phyloP scores from a whole-genome alignment of 2,329 filamentous ascomycete species.

The Aspergillus versicolor region DNA sequence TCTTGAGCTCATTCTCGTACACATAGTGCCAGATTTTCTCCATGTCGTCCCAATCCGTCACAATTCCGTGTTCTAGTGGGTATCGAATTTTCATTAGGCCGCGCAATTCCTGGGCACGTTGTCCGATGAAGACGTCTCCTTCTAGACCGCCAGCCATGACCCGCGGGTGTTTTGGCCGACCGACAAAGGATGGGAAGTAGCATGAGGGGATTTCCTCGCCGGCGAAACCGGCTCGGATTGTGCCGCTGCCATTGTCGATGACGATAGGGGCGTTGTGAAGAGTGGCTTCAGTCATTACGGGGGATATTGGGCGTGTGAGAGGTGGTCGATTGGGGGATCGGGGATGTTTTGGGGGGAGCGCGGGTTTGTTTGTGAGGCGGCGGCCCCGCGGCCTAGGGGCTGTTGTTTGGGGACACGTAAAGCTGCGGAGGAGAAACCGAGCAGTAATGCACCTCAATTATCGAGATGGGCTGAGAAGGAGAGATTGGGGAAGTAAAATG shows the following conservation, averaged over 20 bases:
- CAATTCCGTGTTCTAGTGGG: conserved; percentile 94
- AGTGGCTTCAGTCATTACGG: conserved; percentile 60
- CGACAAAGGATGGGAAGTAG: conserved; percentile 96
- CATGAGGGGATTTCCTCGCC: conserved; percentile 95
- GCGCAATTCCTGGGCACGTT: conserved; percentile 84
- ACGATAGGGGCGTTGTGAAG: conserved; percentile 98
- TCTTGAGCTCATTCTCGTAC: conserved; percentile 93
- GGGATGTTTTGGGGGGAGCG: conserved; percentile 19
- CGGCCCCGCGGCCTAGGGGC: conserved; percentile 31
- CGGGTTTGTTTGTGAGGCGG: conserved; percentile 24
- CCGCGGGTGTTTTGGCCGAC: conserved; percentile 89
- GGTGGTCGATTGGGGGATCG: conserved; percentile 3
- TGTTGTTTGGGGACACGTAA: conserved; percentile 6
- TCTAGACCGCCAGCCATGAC: conserved; percentile 96
- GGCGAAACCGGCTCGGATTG: conserved; percentile 93
- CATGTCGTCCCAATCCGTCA: conserved; percentile 99
- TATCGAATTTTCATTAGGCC: conserved; percentile 94
- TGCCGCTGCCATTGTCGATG: conserved; percentile 97
- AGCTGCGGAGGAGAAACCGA: not conserved
- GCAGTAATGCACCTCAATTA: not conserved
- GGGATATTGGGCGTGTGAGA: conserved; percentile 10
- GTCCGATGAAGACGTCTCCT: conserved; percentile 95
- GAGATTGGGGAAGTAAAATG: conserved; percentile 2
- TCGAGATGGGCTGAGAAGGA: conserved; percentile 15
- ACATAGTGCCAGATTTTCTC: conserved; percentile 99